A percentile compares a stretch with the other conserved stretches of the same genome.
Conservation (phyloP, 2,329 filamentous ascomycete species). For the Xylariomycetidae sp. region DNA sequence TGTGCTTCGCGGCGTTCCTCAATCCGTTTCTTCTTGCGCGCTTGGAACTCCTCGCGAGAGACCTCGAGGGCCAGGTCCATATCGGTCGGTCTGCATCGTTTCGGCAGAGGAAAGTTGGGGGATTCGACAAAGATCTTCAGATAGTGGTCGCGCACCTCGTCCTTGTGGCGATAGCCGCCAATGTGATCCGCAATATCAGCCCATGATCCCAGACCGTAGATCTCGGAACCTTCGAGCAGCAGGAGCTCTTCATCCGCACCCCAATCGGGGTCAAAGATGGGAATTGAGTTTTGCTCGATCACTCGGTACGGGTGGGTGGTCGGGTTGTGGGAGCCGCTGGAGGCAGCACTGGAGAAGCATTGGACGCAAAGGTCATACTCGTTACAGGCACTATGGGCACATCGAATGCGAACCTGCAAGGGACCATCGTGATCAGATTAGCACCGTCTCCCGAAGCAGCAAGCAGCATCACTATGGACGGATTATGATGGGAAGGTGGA, state of each 20-base stretch:
- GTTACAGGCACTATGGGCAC: slow-evolving; percentile 73
- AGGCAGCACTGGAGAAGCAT: slow-evolving; percentile 80
- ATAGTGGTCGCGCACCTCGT: slow-evolving; percentile 95
- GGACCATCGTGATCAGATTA: slow-evolving; percentile 6
- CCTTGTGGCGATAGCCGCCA: slow-evolving; percentile 87
- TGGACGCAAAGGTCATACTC: slow-evolving; percentile 97
- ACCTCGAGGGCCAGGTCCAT: slow-evolving; percentile 72
- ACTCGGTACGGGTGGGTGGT: slow-evolving; percentile 83
- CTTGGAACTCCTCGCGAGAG: slow-evolving; percentile 86
- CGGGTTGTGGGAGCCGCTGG: slow-evolving; percentile 79
- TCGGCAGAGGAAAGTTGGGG: slow-evolving; percentile 75
- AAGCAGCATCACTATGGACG: too few species aligned
- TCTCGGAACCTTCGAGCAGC: slow-evolving; percentile 87
- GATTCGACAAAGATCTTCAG: slow-evolving; percentile 82
- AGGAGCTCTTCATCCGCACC: slow-evolving; percentile 96
- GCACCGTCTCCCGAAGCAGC: too few species aligned
- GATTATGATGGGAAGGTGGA: too few species aligned
- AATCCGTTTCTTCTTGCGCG: slow-evolving; percentile 86
- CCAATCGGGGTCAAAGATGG: slow-evolving; percentile 93
- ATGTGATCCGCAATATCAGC: slow-evolving; percentile 98
- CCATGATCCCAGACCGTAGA: slow-evolving; percentile 95
- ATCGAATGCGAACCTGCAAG: slow-evolving; percentile 82
- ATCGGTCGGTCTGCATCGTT: slow-evolving; percentile 77
- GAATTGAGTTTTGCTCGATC: slow-evolving; percentile 97
- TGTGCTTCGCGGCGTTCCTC: slow-evolving; percentile 84